Evolutionary conservation across 768 basidiomycete genomes (phyloP).

Genomic region (Macrocybe gigantea): DNA sequence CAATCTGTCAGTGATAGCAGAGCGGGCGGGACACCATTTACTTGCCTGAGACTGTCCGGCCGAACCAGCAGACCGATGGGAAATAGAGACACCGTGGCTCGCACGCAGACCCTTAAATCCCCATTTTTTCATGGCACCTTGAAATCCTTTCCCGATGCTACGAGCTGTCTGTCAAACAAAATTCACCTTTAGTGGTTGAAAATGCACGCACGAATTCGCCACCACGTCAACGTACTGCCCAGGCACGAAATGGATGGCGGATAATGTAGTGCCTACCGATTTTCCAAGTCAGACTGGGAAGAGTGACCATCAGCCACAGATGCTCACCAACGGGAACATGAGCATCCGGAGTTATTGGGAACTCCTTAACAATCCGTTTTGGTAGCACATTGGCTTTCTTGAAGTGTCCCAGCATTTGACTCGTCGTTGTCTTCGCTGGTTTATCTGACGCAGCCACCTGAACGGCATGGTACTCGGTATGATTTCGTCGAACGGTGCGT

Average conservation of each 20-base stretch:
- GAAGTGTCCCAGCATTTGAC: slow-evolving; percentile 88
- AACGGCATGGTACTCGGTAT: slow-evolving; percentile 82
- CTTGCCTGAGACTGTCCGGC: slow-evolving; percentile 92
- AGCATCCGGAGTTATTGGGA: slow-evolving; percentile 83
- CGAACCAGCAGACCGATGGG: slow-evolving; percentile 89
- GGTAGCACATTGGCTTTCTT: slow-evolving; percentile 72
- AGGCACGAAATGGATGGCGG: slow-evolving; percentile 93
- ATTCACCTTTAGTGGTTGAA: neutral
- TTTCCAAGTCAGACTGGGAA: neutral
- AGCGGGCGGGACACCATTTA: neutral
- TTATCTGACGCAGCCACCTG: slow-evolving; percentile 86
- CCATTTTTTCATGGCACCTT: slow-evolving; percentile 96
- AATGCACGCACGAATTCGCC: slow-evolving; percentile 72
- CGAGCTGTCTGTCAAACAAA: neutral
- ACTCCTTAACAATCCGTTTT: slow-evolving; percentile 84
- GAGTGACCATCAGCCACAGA: neutral
- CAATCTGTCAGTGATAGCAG: neutral
- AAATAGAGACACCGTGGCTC: slow-evolving; percentile 93
- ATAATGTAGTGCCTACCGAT: slow-evolving; percentile 72
- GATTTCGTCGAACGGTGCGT: slow-evolving; percentile 54
- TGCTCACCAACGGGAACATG: slow-evolving; percentile 81
- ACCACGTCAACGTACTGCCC: slow-evolving; percentile 94
- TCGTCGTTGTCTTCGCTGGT: slow-evolving; percentile 63
- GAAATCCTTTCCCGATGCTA: slow-evolving; percentile 96
- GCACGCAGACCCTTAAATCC: slow-evolving; percentile 87